Evolutionary conservation across 2,329 filamentous ascomycete species (phyloP).

Genomic region (Amylocarpus encephaloides): DNA sequence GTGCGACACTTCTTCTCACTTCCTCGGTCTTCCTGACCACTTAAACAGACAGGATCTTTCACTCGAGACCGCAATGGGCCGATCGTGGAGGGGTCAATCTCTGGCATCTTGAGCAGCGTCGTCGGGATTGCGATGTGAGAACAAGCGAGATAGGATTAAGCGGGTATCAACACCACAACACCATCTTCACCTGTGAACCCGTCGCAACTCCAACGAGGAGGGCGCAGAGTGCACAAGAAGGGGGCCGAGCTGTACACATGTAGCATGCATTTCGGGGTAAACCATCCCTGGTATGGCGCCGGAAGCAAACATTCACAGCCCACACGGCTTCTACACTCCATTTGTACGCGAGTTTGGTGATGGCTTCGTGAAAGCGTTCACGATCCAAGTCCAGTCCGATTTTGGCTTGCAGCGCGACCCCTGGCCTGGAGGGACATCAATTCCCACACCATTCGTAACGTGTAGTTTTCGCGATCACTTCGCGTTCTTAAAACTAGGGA

Average conservation of each 20-base stretch:
- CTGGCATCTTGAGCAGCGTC: neutral
- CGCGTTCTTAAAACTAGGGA: neutral
- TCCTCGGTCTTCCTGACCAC: neutral
- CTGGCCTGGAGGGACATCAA: constrained; percentile 16
- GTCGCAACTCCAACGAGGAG: neutral
- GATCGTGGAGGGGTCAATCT: constrained; percentile 7
- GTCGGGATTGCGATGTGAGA: constrained; percentile 11
- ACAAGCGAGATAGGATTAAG: constrained; percentile 12
- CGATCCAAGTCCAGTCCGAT: neutral
- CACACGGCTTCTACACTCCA: constrained; percentile 7
- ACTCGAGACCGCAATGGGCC: neutral
- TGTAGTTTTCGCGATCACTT: neutral
- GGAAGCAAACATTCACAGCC: constrained; percentile 14
- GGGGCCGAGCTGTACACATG: constrained; percentile 14
- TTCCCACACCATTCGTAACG: constrained; percentile 16
- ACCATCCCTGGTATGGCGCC: neutral
- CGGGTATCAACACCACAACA: constrained; percentile 15
- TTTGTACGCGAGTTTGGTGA: constrained; percentile 1
- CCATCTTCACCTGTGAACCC: constrained; percentile 15
- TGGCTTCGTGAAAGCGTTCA: neutral
- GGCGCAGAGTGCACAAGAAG: constrained; percentile 6
- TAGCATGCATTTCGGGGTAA: constrained; percentile 15
- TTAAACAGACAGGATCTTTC: neutral
- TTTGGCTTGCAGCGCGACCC: constrained; percentile 14
- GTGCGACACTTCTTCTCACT: no score